Evolutionary conservation across 768 basidiomycete genomes (phyloP).

Genomic region (Lepiota brunneoincarnata): DNA sequence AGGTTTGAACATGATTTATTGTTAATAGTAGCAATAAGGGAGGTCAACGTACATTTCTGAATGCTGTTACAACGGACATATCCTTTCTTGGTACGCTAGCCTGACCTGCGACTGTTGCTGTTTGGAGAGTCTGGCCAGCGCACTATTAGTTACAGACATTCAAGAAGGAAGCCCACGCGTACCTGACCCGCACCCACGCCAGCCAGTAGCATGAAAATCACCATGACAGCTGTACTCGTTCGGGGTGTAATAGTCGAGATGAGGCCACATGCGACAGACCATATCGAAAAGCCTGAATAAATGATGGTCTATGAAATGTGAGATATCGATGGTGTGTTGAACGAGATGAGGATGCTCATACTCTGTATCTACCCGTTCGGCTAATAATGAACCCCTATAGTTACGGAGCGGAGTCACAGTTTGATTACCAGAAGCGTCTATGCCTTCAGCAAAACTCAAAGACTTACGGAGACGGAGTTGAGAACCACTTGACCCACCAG

Average conservation of each 20-base stretch:
- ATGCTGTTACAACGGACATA: slow-evolving; percentile 75
- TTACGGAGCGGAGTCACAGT: neutral
- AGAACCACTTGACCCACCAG: slow-evolving; percentile 61
- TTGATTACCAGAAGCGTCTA: neutral
- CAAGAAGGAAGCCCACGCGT: slow-evolving; percentile 17
- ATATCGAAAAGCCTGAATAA: slow-evolving; percentile 60
- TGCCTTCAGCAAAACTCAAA: neutral
- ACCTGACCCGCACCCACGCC: slow-evolving; percentile 65
- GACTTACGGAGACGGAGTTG: slow-evolving; percentile 50
- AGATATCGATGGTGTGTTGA: neutral
- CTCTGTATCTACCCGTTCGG: slow-evolving; percentile 62
- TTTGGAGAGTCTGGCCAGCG: slow-evolving; percentile 46
- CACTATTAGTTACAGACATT: neutral
- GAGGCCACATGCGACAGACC: slow-evolving; percentile 69
- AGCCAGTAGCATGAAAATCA: slow-evolving; percentile 58
- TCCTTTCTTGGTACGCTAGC: slow-evolving; percentile 68
- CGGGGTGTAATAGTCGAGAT: slow-evolving; percentile 58
- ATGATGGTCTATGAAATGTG: slow-evolving; percentile 47
- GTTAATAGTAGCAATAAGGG: neutral
- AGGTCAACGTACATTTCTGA: slow-evolving; percentile 45
- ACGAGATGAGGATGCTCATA: slow-evolving; percentile 18
- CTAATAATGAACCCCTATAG: slow-evolving; percentile 58
- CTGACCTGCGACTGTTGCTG: slow-evolving; percentile 70
- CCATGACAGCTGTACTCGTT: slow-evolving; percentile 47
- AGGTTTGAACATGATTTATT: slow-evolving; percentile 1